Conservation (phyloP, 305 asterid genomes). For the Solanum chacoense region DNA sequence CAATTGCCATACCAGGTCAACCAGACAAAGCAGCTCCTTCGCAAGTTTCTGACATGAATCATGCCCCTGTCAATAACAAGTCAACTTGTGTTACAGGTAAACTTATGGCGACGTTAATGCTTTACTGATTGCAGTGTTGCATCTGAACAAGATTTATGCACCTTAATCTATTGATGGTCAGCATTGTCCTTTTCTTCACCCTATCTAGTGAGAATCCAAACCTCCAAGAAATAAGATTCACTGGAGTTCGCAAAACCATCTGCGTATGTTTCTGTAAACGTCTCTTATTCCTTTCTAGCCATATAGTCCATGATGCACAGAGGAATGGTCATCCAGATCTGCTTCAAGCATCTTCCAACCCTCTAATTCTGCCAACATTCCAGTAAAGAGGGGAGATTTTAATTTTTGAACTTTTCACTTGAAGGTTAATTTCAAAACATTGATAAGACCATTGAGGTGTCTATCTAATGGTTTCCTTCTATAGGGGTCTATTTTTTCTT, state of each 20-base stretch:
- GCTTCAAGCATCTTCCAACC: neutral
- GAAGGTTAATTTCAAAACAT: neutral
- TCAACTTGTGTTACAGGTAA: conserved; percentile 35
- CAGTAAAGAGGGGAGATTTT: neutral
- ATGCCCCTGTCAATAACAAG: conserved; percentile 22
- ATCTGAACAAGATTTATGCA: neutral
- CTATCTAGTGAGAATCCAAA: neutral
- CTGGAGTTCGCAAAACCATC: neutral
- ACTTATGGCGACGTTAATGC: neutral
- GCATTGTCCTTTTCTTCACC: neutral
- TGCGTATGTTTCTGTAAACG: neutral
- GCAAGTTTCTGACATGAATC: conserved; percentile 23
- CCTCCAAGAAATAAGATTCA: neutral
- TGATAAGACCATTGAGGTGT: neutral
- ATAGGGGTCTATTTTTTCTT: neutral
- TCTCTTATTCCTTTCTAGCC: neutral
- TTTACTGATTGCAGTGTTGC: neutral
- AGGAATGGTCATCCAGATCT: neutral
- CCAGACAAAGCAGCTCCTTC: conserved; percentile 22
- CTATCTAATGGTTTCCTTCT: neutral
- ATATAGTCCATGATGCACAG: neutral
- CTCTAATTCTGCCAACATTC: neutral
- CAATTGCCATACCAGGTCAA: conserved; percentile 22
- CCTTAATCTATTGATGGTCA: neutral
- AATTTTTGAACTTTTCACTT: neutral